A percentile compares a stretch with the other conserved stretches of the same genome.
Evolutionary conservation across 2,329 filamentous ascomycete species (phyloP).

Genomic region (Mariannaea elegans): DNA sequence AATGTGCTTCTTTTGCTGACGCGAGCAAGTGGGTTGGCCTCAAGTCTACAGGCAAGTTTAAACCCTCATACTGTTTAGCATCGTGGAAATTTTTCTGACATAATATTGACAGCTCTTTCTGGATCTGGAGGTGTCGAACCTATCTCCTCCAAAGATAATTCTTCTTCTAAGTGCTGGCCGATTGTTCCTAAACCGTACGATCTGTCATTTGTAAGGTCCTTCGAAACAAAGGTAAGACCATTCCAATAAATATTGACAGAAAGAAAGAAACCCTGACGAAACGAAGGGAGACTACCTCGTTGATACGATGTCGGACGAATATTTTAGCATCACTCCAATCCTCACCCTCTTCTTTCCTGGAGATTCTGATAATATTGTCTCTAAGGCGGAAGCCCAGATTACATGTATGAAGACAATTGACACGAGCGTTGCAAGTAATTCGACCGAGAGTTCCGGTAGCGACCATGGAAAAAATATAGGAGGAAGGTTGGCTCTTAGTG

Average conservation of each 20-base stretch:
- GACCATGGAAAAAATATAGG: background rate
- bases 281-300: background rate
- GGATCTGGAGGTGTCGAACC: background rate
- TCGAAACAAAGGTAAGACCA: constrained; percentile 1
- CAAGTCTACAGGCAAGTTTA: constrained; percentile 4
- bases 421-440: background rate
- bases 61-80: background rate
- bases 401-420: constrained; percentile 20
- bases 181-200: constrained; percentile 14
- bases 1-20: constrained; percentile 7
- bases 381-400: constrained; percentile 15
- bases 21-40: constrained; percentile 10
- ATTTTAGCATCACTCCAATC: constrained; percentile 6
- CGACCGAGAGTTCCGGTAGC: background rate
- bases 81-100: background rate
- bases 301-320: background rate
- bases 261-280: background rate
- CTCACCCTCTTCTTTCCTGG: constrained; percentile 25
- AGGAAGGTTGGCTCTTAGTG: background rate
- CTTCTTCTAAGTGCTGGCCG: constrained; percentile 24
- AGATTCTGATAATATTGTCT: background rate
- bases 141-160: constrained; percentile 19
- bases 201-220: constrained; percentile 14
- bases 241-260: background rate
- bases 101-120: constrained; percentile 3